These are phyloP conservation scores for Chamaenerion angustifolium DNA, from an alignment of 345 rosid species.

Conservation along the genomic window DNA sequence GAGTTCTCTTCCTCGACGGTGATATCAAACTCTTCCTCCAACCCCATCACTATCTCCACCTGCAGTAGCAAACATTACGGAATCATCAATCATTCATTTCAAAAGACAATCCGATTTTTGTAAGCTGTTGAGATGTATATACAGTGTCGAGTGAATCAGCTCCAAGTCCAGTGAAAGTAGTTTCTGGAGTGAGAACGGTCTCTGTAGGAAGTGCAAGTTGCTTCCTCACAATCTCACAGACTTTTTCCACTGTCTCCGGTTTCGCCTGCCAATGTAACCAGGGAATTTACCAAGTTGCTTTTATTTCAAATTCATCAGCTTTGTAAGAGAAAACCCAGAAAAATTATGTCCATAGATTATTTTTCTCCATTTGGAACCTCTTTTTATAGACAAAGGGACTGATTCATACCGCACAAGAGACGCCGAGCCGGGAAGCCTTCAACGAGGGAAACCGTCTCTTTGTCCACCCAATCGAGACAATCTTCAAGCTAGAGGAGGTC, in stretches of 20 bases:
- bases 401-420: slow-evolving; percentile 15
- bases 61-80: slow-evolving; percentile 9
- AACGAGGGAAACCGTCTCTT: slow-evolving; percentile 16
- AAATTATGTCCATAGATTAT: not conserved
- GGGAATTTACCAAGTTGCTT: not conserved
- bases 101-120: not conserved
- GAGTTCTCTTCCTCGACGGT: slow-evolving; percentile 63
- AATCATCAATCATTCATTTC: not conserved
- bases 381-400: not conserved
- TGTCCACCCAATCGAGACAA: slow-evolving; percentile 16
- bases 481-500: slow-evolving; percentile 16
- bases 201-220: slow-evolving; percentile 64
- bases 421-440: slow-evolving; percentile 11
- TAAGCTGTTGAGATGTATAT: slow-evolving; percentile 1
- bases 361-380: too few relatives aligned
- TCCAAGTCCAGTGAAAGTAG: slow-evolving; percentile 60
- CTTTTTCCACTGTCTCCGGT: slow-evolving; percentile 69
- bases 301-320: not conserved
- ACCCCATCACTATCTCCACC: slow-evolving; percentile 91
- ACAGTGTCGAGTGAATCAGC: slow-evolving; percentile 97
- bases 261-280: slow-evolving; percentile 37
- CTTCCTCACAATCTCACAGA: slow-evolving; percentile 64
- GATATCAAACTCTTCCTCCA: slow-evolving; percentile 71
- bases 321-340: not conserved
- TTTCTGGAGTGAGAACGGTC: slow-evolving; percentile 38